Percentiles rank a stretch among this genome's conserved stretches.
These are phyloP conservation scores for Mimosa bimucronata DNA, from an alignment of 306 rosid genomes.

Conservation along the genomic window DNA sequence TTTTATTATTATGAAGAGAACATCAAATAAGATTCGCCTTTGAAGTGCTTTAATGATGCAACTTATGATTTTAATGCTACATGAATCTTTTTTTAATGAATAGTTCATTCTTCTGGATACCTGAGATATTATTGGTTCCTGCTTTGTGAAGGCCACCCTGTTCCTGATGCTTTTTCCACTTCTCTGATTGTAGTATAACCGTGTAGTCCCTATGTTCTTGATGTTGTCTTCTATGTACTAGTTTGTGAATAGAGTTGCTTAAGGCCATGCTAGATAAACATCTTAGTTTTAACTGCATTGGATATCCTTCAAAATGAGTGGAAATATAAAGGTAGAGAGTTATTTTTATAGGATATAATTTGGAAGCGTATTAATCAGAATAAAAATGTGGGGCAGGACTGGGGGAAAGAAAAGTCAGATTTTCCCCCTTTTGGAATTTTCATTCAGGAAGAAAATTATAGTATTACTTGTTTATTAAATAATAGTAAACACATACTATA, in stretches of 20 bases:
- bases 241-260: neutral
- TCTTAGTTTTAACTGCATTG: neutral
- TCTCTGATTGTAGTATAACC: neutral
- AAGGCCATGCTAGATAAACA: neutral
- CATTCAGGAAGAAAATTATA: neutral
- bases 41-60: neutral
- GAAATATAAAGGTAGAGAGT: neutral
- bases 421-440: neutral
- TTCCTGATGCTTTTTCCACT: neutral
- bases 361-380: neutral
- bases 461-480: neutral
- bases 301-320: neutral
- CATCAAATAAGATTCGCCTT: neutral
- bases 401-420: neutral
- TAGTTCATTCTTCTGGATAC: neutral
- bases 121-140: neutral
- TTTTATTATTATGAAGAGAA: neutral
- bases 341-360: neutral
- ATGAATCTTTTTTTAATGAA: neutral
- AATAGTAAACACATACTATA: neutral
- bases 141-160: neutral
- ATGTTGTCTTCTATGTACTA: neutral
- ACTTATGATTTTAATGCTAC: neutral
- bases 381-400: neutral
- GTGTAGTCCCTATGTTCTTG: neutral